Base-by-base conservation (phyloP, 768 basidiomycete species). In the Lyophyllum semitale region DNA sequence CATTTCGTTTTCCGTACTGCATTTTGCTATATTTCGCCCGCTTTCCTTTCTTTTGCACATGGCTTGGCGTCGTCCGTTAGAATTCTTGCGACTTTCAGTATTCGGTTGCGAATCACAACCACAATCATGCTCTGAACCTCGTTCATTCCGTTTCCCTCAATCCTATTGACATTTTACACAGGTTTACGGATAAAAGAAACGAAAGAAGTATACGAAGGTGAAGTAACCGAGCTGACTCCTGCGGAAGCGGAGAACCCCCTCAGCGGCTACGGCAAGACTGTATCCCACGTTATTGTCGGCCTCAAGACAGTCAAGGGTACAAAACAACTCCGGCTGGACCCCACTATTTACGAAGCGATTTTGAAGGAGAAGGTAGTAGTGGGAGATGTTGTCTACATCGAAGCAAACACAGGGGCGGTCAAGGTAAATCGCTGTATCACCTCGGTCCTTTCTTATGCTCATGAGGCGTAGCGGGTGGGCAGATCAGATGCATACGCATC, bases 181-280 rank as follows among this genome's bases (percentile, higher is more conserved):
- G 95, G 96, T 43, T 81, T 98, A 33, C 86, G 96, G 68, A 97
- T 98, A 79, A 98, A 98, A 72, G 97, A 98, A 73, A 98, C 95
- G 4, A 98, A 99, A 69, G 94, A 97, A 66, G 95, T 98, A 8
- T 98, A 95, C 71, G 96, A 98, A 70, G 96, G 97, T 54, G 96
- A 99, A 73, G 91, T 99, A 15, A 98, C 96, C 8, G 96, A 98
- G 66, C 75, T 98, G 57, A 97, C 96, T 3, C 97, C 97, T 2
- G 86, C 93, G 18, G 97, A 98, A 74, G 84, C 96, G 11, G 96
- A 98, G 71, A 98, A 98, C 73, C 97, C 97, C 25, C 80, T 98
- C 41, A 94, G 91, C 52, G 95, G 96, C 37, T 98, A 98, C 70
- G 97, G 97, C 58, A 99, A 98, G 76, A 98, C 96, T 1, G 91